Evolutionary conservation across 768 basidiomycete species (phyloP).

Genomic region (Russula olivacea): DNA sequence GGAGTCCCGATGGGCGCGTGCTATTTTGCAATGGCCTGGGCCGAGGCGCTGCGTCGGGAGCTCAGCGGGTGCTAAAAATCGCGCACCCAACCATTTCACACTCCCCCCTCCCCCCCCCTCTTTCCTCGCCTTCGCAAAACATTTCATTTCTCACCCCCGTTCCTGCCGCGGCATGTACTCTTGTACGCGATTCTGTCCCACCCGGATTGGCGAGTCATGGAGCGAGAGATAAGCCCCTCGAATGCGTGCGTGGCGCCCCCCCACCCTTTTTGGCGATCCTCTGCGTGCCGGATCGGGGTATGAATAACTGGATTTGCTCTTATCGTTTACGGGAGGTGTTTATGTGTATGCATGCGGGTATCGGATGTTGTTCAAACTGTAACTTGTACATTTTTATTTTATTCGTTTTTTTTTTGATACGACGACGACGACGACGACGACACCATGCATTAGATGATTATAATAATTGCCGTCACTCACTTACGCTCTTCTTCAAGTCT

Average conservation of each 20-base stretch:
- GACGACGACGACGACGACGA: neutral
- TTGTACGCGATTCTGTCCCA: neutral
- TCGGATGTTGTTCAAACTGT: neutral
- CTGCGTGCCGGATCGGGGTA: neutral
- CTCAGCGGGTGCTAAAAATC: constrained; percentile 25
- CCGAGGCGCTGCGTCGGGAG: constrained; percentile 40
- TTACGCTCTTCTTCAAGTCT: too few species aligned
- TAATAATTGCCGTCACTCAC: neutral
- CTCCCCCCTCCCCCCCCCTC: neutral
- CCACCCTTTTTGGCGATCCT: too few species aligned
- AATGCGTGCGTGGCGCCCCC: neutral
- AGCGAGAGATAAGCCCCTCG: neutral
- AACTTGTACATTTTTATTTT: constrained; percentile 4
- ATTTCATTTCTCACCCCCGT: constrained; percentile 2
- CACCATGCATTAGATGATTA: neutral
- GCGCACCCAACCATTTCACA: neutral
- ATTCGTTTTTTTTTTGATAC: neutral
- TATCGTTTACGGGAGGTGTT: neutral
- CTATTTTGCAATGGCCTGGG: constrained; percentile 81
- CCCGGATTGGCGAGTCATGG: neutral
- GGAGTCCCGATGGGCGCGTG: constrained; percentile 65
- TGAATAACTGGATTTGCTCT: neutral
- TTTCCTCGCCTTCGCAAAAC: neutral
- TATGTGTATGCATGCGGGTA: neutral
- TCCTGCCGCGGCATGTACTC: neutral